A percentile compares a stretch with the other conserved stretches of the same genome.
Evolutionary conservation across 1,284 basidiomycete genomes (phyloP).

Genomic region (Sparassis latifolia): DNA sequence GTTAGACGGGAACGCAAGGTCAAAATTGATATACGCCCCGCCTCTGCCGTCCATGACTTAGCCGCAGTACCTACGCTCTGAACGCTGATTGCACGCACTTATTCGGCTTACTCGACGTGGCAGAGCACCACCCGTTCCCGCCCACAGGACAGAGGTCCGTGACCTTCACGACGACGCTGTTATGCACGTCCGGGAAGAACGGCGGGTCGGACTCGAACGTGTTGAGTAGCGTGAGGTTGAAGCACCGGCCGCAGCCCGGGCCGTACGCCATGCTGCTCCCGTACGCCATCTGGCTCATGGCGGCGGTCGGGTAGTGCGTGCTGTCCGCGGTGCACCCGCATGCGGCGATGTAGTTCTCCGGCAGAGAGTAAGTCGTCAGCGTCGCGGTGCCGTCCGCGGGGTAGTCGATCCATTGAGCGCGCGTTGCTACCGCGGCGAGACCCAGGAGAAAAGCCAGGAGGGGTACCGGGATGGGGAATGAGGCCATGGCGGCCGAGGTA

Average conservation of each 20-base stretch:
- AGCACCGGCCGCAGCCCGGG: slow-evolving; percentile 69
- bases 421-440: slow-evolving; percentile 7
- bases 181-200: slow-evolving; percentile 56
- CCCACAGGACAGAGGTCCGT: slow-evolving; percentile 69
- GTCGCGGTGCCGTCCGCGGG: slow-evolving; percentile 24
- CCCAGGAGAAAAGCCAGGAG: background rate
- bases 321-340: slow-evolving; percentile 65
- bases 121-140: slow-evolving; percentile 59
- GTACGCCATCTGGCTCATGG: slow-evolving; percentile 69
- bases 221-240: slow-evolving; percentile 66
- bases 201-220: slow-evolving; percentile 61
- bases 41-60: slow-evolving; percentile 33
- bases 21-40: slow-evolving; percentile 66
- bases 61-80: background rate
- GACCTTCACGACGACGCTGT: slow-evolving; percentile 64
- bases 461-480: background rate
- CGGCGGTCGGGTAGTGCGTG: slow-evolving; percentile 71
- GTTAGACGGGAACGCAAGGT: slow-evolving; percentile 67
- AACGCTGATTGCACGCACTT: slow-evolving; percentile 34
- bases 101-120: slow-evolving; percentile 51
- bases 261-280: slow-evolving; percentile 71
- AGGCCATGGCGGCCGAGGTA: too few species aligned
- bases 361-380: slow-evolving; percentile 31
- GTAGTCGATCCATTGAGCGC: slow-evolving; percentile 51
- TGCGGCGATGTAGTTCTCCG: slow-evolving; percentile 43